A percentile compares a stretch with the other conserved stretches of the same genome.
Conservation (phyloP, 139 green algal genomes). For the Mesotaenium endlicherianum region DNA sequence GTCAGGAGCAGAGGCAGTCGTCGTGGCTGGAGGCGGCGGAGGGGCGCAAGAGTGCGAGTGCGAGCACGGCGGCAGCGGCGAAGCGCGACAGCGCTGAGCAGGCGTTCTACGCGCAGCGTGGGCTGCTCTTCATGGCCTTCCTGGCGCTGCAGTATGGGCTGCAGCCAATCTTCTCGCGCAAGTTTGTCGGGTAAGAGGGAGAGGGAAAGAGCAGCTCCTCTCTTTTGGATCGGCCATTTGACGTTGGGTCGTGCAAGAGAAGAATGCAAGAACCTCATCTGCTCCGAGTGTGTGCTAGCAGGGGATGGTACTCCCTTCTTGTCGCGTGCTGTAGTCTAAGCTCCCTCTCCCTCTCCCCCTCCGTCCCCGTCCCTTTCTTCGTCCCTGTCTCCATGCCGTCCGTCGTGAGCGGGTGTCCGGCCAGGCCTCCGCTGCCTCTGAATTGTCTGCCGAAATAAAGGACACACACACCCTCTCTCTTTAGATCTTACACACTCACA, state of each 20-base stretch:
- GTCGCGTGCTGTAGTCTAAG: not conserved
- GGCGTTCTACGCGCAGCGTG: too few relatives aligned
- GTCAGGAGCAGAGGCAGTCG: too few relatives aligned
- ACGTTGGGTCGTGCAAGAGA: not conserved
- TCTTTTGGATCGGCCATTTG: not conserved
- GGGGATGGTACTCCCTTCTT: not conserved
- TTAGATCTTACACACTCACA: too few relatives aligned
- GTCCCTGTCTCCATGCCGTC: not conserved
- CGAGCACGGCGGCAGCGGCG: too few relatives aligned
- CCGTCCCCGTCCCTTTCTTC: not conserved
- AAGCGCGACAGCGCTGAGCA: too few relatives aligned
- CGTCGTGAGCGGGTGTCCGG: not conserved
- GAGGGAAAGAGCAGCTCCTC: not conserved
- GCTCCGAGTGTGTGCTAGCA: not conserved
- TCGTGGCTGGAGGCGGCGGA: too few relatives aligned
- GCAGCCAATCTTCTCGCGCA: conserved; percentile 25
- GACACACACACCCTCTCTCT: too few relatives aligned
- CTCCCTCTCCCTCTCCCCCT: not conserved
- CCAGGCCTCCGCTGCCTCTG: not conserved
- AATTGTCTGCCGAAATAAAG: too few relatives aligned
- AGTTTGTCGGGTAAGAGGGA: conserved; percentile 11
- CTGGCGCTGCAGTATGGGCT: conserved; percentile 35
- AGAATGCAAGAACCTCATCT: not conserved
- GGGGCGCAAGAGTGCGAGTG: too few relatives aligned
- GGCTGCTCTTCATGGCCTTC: conserved; percentile 44